Evolutionary conservation across 164 flowering plant species (phyloP), one percentile per base, ranked within the genome.

Genomic region (Nymphaea colorata): DNA sequence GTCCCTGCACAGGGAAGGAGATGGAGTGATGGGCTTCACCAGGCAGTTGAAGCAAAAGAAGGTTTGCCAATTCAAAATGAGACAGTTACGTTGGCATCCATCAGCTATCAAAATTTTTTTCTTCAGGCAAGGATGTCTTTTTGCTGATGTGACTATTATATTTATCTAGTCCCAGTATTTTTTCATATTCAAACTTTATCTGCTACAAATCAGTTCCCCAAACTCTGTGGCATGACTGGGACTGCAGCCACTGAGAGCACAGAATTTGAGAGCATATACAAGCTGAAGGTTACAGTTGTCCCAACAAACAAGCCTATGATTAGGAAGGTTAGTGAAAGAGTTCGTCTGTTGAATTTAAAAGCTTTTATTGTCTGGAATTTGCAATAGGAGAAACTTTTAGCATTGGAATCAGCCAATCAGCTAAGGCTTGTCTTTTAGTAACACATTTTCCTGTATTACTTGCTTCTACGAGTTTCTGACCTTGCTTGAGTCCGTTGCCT

Each of bases 11-110:
- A 91, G 99, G 98, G 98, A 59, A 84, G 98, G 70, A 78, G 99
- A 74, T 95, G 99, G 99, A 91, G 97, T 81, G 99, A 95, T 82
- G 99, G 98, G 64, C 98, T 95, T 79, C 99, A 95, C 77, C 99
- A 95, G 80, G 99, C 99, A 44, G 98, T 95, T 73, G 99, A 95
- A 85, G 99, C 99, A 75, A 95, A 95, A 84, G 99, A 95, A 82
- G 89, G 89, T 64, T 69, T 95, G 80, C 98, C 98, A 59, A 89
- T 95, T 75, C 99, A 95, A 75, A 92, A 88, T 78, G 99, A 94
- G 80, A 88, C 97, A 70, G 79, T 94, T 59, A 94, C 99, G 53
- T 77, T 91, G 64, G 99, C 99, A 65, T 94, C 99, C 72, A 91
- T 94, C 73, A 94, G 99, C 70, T 94, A 94, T 76, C 99, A 94